Percentiles rank a stretch among this genome's conserved stretches.
phyloP scores from a whole-genome alignment of 2,329 filamentous ascomycete genomes.

The Alternaria atra region DNA sequence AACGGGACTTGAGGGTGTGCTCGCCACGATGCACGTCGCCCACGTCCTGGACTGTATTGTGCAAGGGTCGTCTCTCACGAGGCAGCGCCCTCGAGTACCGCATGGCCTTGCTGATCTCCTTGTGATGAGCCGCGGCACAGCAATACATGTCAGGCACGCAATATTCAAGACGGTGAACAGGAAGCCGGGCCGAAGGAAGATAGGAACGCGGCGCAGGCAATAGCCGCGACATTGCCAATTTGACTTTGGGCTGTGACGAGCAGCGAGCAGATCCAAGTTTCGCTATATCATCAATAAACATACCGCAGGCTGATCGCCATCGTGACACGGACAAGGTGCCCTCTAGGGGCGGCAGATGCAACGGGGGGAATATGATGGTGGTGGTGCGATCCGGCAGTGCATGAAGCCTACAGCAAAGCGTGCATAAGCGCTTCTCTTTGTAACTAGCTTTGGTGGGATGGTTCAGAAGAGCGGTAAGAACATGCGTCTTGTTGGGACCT shows the following conservation, averaged over 20 bases:
- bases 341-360: constrained; percentile 29
- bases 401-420: constrained; percentile 40
- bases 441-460: constrained; percentile 34
- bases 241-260: constrained; percentile 2
- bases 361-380: constrained; percentile 16
- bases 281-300: constrained; percentile 21
- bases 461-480: constrained; percentile 53
- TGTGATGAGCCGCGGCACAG: constrained; percentile 22
- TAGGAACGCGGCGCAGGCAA: constrained; percentile 22
- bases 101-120: constrained; percentile 24
- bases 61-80: constrained; percentile 33
- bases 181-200: constrained; percentile 43
- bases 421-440: constrained; percentile 49
- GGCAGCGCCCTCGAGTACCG: constrained; percentile 24
- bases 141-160: constrained; percentile 34
- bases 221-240: constrained; percentile 23
- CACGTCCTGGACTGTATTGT: constrained; percentile 18
- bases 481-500: constrained; percentile 46
- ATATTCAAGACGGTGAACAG: constrained; percentile 25
- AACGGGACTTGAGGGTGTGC: constrained; percentile 7
- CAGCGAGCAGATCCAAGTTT: constrained; percentile 3
- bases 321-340: constrained; percentile 32
- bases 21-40: constrained; percentile 26
- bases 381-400: constrained; percentile 40
- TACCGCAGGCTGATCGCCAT: constrained; percentile 18